Evolutionary conservation across 257 asterid genomes (phyloP), one percentile per base, ranked within the genome.

Genomic region (Jaltomata sinuosa): DNA sequence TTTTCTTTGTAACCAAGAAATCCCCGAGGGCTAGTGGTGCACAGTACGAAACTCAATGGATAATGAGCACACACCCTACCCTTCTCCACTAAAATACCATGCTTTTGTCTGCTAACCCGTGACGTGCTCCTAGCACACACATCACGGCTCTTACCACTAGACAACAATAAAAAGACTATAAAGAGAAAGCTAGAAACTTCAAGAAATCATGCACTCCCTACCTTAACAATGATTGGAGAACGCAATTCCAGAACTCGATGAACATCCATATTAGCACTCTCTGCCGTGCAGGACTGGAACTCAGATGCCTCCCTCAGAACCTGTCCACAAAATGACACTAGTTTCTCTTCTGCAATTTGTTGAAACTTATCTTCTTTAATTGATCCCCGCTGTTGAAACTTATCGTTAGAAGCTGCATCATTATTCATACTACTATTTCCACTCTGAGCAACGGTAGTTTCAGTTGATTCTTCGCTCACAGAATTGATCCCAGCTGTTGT

Each of bases 181-280:
- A 47, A 77, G 27, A 77, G 18, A 77, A 76, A 76, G 22, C 29
- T 47, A 49, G 62, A 76, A 76, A 49, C 18, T 29, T 50, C 68
- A 83, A 83, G 65, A 21, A 49, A 67, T 50, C 80, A 47, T 16
- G 49, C 61, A 83, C 61, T 80, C 52, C 88, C 55, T 89, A 97
- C 99, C 99, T 92, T 90, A 80, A 97, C 97, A 86, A 97, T 92
- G 83, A 97, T 90, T 29, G 99, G 98, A 87, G 99, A 93, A 80
- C 99, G 93, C 76, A 97, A 91, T 86, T 97, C 98, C 68, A 97
- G 90, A 88, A 97, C 98, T 86, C 93, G 94, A 87, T 97, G 98
- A 87, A 91, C 87, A 89, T 97, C 96, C 98, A 93, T 92, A 87
- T 91, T 92, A 50, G 92, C 87, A 49, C 95, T 82, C 84, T 97